These are phyloP conservation scores for Tilletia horrida DNA, from an alignment of 1,284 basidiomycete species.

Conservation along the genomic window DNA sequence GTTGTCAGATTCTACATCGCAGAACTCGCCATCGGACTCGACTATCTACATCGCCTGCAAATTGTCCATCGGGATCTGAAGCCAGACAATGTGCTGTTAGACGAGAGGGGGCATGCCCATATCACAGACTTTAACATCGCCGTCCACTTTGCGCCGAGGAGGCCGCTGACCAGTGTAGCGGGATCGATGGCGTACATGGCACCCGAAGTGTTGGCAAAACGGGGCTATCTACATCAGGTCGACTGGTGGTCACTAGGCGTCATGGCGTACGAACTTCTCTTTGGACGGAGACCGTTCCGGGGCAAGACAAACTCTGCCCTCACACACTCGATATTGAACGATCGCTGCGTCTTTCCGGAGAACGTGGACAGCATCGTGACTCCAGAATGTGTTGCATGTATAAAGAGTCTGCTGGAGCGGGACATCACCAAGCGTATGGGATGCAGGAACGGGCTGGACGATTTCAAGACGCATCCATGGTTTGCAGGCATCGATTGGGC, in stretches of 20 bases:
- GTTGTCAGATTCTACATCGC: slow-evolving; percentile 84
- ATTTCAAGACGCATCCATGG: slow-evolving; percentile 76
- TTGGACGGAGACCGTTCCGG: slow-evolving; percentile 45
- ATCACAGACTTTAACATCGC: slow-evolving; percentile 98
- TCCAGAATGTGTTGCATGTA: slow-evolving; percentile 37
- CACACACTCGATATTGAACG: slow-evolving; percentile 47
- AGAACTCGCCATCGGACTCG: slow-evolving; percentile 77
- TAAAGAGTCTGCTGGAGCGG: slow-evolving; percentile 67
- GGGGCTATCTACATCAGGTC: slow-evolving; percentile 44
- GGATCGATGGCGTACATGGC: slow-evolving; percentile 93
- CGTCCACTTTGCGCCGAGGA: slow-evolving; percentile 85
- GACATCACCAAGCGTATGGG: slow-evolving; percentile 77
- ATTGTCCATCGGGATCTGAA: slow-evolving; percentile 91
- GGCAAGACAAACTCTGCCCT: slow-evolving; percentile 49
- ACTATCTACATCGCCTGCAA: slow-evolving; percentile 82
- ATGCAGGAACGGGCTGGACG: slow-evolving; percentile 67
- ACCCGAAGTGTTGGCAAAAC: slow-evolving; percentile 47
- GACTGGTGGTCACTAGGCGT: slow-evolving; percentile 51
- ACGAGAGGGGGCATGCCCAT: slow-evolving; percentile 87
- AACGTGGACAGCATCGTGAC: slow-evolving; percentile 45
- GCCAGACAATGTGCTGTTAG: slow-evolving; percentile 92
- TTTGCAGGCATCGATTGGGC: slow-evolving; percentile 83
- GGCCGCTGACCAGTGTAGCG: slow-evolving; percentile 79
- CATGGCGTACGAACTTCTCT: slow-evolving; percentile 45
- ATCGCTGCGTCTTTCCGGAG: slow-evolving; percentile 44